Evolutionary conservation across 2,329 filamentous ascomycete species (phyloP).

Genomic region (Orbilia ellipsospora): DNA sequence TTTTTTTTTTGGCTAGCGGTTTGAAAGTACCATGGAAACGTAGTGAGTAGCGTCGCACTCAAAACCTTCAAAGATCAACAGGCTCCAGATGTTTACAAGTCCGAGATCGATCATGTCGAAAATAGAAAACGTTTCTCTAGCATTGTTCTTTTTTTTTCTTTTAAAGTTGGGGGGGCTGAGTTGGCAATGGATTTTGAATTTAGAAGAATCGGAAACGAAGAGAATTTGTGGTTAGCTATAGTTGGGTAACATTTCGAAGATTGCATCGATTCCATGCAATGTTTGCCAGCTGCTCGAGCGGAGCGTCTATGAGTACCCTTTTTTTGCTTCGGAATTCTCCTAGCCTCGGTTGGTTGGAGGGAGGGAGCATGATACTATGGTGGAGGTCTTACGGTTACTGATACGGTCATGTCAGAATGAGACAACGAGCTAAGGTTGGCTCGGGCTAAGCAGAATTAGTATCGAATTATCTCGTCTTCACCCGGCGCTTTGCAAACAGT

Average conservation of each 20-base stretch:
- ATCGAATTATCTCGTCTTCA: background rate
- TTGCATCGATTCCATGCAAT: conserved; percentile 6
- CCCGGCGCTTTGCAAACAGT: background rate
- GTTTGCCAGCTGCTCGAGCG: conserved; percentile 10
- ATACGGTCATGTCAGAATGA: conserved; percentile 10
- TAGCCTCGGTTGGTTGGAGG: background rate
- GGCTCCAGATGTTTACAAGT: background rate
- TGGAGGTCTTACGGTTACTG: conserved; percentile 7
- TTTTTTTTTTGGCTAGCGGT: too few species aligned
- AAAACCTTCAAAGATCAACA: background rate
- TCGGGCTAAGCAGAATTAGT: background rate
- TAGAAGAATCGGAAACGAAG: too few species aligned
- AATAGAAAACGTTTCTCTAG: too few species aligned
- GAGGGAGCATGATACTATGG: background rate
- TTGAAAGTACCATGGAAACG: conserved; percentile 1
- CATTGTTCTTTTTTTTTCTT: too few species aligned
- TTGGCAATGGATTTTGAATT: background rate
- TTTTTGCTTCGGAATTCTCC: background rate
- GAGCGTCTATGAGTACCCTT: background rate
- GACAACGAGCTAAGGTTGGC: background rate
- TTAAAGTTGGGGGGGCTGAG: background rate
- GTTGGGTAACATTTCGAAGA: background rate
- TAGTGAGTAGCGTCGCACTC: background rate
- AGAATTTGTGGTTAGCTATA: background rate
- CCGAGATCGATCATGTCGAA: too few species aligned